phyloP scores from a whole-genome alignment of 129 eudicot species.

The Mikania micrantha region DNA sequence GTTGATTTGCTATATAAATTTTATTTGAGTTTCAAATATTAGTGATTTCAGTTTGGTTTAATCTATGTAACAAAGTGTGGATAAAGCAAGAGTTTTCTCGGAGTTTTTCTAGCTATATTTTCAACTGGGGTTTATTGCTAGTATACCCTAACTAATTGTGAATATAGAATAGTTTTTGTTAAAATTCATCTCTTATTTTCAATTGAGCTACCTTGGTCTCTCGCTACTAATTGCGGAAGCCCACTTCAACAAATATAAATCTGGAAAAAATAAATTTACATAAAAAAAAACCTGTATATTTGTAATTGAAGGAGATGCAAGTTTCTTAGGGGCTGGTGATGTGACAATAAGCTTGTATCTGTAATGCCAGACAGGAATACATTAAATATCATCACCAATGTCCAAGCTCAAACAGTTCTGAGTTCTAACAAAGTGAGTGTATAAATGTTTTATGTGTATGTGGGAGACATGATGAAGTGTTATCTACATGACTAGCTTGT shows the following conservation, averaged over 20 bases:
- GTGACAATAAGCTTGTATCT: constrained; percentile 91
- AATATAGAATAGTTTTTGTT: background rate
- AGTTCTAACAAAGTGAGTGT: background rate
- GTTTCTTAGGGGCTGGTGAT: constrained; percentile 70
- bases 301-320: constrained; percentile 67
- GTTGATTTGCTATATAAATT: background rate
- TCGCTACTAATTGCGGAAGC: background rate
- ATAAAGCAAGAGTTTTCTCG: background rate
- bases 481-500: background rate
- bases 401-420: constrained; percentile 6
- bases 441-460: background rate
- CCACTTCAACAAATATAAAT: background rate
- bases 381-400: constrained; percentile 1
- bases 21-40: background rate
- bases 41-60: background rate
- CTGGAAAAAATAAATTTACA: background rate
- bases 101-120: background rate
- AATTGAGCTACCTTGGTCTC: background rate
- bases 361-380: constrained; percentile 10
- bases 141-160: background rate
- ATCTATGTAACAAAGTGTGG: background rate
- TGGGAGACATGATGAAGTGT: background rate
- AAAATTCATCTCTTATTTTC: background rate
- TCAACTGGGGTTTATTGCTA: background rate
- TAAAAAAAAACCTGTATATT: constrained; percentile 76